A percentile compares a stretch with the other conserved stretches of the same genome.
Evolutionary conservation across 805 yeast genomes (phyloP).

Genomic region (Tetrapisispora nanseiensis): DNA sequence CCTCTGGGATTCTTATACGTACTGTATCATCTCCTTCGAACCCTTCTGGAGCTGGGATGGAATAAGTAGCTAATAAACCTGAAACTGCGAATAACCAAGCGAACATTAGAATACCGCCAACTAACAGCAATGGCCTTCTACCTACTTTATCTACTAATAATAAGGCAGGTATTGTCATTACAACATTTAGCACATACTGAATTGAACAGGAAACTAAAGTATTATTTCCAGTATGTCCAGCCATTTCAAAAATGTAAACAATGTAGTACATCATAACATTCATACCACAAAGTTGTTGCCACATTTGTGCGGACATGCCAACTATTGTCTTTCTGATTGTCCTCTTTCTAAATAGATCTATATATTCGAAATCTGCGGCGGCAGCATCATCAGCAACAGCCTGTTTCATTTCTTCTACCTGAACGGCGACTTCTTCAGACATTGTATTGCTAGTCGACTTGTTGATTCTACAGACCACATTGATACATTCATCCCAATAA

Average conservation of each 20-base stretch:
- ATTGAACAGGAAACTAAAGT: conserved; percentile 29
- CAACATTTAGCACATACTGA: conserved; percentile 33
- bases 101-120: conserved; percentile 1
- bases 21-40: conserved; percentile 22
- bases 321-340: conserved; percentile 48
- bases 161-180: conserved; percentile 48
- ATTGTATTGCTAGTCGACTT: conserved; percentile 26
- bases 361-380: not conserved
- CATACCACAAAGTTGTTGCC: conserved; percentile 52
- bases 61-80: conserved; percentile 1
- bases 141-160: conserved; percentile 53
- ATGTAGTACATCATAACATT: conserved; percentile 57
- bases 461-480: conserved; percentile 35
- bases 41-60: conserved; percentile 34
- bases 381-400: conserved; percentile 26
- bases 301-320: conserved; percentile 38
- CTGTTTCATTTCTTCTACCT: conserved; percentile 23
- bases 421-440: conserved; percentile 19
- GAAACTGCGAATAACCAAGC: conserved; percentile 30
- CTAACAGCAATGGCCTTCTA: conserved; percentile 46
- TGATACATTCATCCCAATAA: conserved; percentile 42
- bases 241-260: conserved; percentile 2
- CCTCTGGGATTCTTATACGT: conserved; percentile 4
- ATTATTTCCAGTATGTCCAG: not conserved
- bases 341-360: conserved; percentile 37